These are phyloP conservation scores for Scutellaria barbata DNA, from an alignment of 257 asterid species.

Conservation along the genomic window DNA sequence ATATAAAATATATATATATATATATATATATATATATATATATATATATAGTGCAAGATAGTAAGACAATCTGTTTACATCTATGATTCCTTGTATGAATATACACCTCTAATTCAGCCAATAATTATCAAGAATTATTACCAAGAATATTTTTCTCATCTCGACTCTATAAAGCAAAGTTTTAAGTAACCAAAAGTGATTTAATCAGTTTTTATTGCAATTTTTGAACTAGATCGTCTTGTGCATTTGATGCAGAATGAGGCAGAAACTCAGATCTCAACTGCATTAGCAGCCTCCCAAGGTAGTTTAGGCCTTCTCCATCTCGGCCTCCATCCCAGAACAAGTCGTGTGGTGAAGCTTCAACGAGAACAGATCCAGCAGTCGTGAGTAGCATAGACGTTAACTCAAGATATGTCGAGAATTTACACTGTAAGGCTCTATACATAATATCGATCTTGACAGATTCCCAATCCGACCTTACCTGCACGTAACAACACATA, in stretches of 20 bases:
- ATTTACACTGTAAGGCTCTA: conserved; percentile 76
- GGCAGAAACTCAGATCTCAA: conserved; percentile 80
- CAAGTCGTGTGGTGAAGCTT: conserved; percentile 92
- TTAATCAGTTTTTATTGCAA: conserved; percentile 8
- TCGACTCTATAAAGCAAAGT: too few relatives aligned
- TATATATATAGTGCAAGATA: not conserved
- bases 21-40: too few relatives aligned
- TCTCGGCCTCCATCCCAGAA: conserved; percentile 99
- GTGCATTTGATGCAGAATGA: conserved; percentile 37
- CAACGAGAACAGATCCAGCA: conserved; percentile 88
- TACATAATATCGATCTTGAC: conserved; percentile 77
- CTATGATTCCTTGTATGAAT: conserved; percentile 17
- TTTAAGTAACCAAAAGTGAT: not conserved
- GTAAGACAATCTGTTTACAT: not conserved
- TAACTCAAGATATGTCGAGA: conserved; percentile 64
- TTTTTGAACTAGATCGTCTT: conserved; percentile 37
- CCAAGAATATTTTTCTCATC: too few relatives aligned
- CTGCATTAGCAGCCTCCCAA: conserved; percentile 88
- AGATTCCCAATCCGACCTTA: conserved; percentile 83
- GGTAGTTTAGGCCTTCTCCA: conserved; percentile 98
- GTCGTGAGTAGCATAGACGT: conserved; percentile 76
- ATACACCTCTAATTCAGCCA: conserved; percentile 10
- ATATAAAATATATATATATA: too few relatives aligned
- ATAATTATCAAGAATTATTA: too few relatives aligned
- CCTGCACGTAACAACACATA: conserved; percentile 49